A percentile compares a stretch with the other conserved stretches of the same genome.
Evolutionary conservation across 2,329 filamentous ascomycete species (phyloP).

Genomic region (Rachicladosporium sp.): DNA sequence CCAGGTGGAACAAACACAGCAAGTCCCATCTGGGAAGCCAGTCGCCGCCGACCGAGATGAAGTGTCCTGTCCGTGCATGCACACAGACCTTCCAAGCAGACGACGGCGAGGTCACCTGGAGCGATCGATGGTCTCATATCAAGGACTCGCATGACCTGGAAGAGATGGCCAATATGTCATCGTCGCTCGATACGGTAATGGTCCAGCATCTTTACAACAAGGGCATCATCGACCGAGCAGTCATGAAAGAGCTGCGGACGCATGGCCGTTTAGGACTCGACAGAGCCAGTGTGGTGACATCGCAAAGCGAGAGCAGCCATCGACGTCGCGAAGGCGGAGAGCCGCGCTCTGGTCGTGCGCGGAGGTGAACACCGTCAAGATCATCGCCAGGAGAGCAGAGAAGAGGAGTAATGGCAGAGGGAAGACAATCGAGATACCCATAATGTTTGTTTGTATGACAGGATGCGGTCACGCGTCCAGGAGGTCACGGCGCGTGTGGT

Average conservation of each 20-base stretch:
- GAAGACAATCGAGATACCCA: too few species aligned
- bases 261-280: slow-evolving; percentile 6
- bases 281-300: slow-evolving; percentile 4
- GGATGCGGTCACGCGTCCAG: too few species aligned
- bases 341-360: too few species aligned
- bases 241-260: slow-evolving; percentile 10
- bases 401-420: too few species aligned
- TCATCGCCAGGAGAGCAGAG: too few species aligned
- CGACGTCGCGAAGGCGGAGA: neutral
- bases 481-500: too few species aligned
- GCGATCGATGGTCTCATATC: slow-evolving; percentile 9
- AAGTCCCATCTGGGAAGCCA: slow-evolving; percentile 8
- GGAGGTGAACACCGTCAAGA: too few species aligned
- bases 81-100: slow-evolving; percentile 1
- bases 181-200: slow-evolving; percentile 3
- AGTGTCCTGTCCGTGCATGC: slow-evolving; percentile 11
- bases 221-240: slow-evolving; percentile 6
- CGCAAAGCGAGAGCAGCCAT: neutral
- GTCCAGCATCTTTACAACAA: slow-evolving; percentile 10
- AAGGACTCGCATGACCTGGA: slow-evolving; percentile 1
- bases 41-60: slow-evolving; percentile 6
- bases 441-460: too few species aligned
- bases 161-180: slow-evolving; percentile 1
- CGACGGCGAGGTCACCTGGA: slow-evolving; percentile 10
- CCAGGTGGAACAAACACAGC: slow-evolving; percentile 10